phyloP scores from a whole-genome alignment of 2,329 filamentous ascomycete species.

The Penicillium rolfsii region DNA sequence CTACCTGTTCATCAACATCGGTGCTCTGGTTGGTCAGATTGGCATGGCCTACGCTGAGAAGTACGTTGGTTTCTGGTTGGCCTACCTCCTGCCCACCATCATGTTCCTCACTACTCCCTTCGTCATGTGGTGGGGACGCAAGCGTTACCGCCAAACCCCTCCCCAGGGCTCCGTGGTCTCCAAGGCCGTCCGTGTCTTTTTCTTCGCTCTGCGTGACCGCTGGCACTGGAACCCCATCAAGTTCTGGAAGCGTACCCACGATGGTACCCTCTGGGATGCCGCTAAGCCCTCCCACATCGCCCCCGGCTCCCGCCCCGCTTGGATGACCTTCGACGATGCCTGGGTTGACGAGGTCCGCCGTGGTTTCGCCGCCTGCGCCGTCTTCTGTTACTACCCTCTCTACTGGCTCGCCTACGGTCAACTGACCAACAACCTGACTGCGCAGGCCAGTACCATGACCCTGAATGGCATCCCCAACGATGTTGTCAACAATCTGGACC shows the following conservation, averaged over 20 bases:
- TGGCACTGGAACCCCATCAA: slow-evolving; percentile 63
- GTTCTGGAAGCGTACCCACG: slow-evolving; percentile 28
- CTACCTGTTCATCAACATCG: slow-evolving; percentile 72
- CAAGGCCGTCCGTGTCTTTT: slow-evolving; percentile 66
- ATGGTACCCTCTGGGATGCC: slow-evolving; percentile 23
- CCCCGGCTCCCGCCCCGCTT: slow-evolving; percentile 15
- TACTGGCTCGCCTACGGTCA: slow-evolving; percentile 55
- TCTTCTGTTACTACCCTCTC: slow-evolving; percentile 59
- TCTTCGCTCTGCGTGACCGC: slow-evolving; percentile 64
- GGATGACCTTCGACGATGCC: slow-evolving; percentile 67
- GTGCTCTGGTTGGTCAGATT: slow-evolving; percentile 63
- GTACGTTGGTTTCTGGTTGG: slow-evolving; percentile 70
- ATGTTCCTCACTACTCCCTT: slow-evolving; percentile 66
- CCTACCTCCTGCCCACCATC: slow-evolving; percentile 64
- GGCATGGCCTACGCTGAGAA: slow-evolving; percentile 74
- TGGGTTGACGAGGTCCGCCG: slow-evolving; percentile 79
- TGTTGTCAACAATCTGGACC: slow-evolving; percentile 58
- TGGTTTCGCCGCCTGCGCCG: slow-evolving; percentile 69
- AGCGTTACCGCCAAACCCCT: slow-evolving; percentile 66
- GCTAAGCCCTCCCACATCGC: slow-evolving; percentile 15
- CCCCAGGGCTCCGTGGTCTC: slow-evolving; percentile 73
- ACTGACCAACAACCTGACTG: slow-evolving; percentile 58
- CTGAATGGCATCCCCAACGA: slow-evolving; percentile 59
- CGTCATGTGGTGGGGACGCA: slow-evolving; percentile 62
- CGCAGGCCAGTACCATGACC: slow-evolving; percentile 58